Base-by-base conservation (phyloP, 2,329 filamentous ascomycete genomes). In the Blastomyces parvus region DNA sequence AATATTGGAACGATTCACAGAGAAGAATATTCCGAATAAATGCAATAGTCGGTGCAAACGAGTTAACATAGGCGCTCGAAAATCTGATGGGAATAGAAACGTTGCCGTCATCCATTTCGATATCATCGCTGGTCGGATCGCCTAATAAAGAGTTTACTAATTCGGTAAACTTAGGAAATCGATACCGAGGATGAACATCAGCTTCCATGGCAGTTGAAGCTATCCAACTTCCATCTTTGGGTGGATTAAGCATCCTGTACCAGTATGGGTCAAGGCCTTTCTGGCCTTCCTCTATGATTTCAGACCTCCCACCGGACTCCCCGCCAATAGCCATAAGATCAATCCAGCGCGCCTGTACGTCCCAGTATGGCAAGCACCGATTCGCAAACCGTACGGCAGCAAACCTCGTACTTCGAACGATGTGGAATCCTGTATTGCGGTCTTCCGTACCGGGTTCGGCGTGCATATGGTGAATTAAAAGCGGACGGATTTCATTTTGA, bases 311-410 rank as follows among this genome's bases (percentile, higher is more conserved):
- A 60, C 85, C 83, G 2, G 78, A 75, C 2, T 82, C 82, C 14
- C 86, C 86, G 19, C 84, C 86, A 9, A 94, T 79, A 8, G 92
- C 93, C 59, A 97, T 81, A 19, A 97, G 84, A 73, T 97, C 86
- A 57, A 97, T 89, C 90, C 91, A 97, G 59, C 94, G 85, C 33
- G 86, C 94, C 46, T 88, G 81, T 11, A 90, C 82, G 70, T 96
- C 91, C 25, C 82, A 82, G 69, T 91, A 97, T 0, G 88, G 84
- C 5, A 99, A 80, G 70, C 91, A 96, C 60, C 90, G 84, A 72
- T 97, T 97, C 13, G 91, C 90, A 81, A 93, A 97, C 64, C 94
- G 89, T 8, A 94, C 87, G 30, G 88, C 88, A 25, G 90, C 88
- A 75, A 92, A 94, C 8, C 90, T 86, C 42, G 89, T 88, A 69